phyloP scores from a whole-genome alignment of 345 rosid species.

The Eucalyptus pumila region DNA sequence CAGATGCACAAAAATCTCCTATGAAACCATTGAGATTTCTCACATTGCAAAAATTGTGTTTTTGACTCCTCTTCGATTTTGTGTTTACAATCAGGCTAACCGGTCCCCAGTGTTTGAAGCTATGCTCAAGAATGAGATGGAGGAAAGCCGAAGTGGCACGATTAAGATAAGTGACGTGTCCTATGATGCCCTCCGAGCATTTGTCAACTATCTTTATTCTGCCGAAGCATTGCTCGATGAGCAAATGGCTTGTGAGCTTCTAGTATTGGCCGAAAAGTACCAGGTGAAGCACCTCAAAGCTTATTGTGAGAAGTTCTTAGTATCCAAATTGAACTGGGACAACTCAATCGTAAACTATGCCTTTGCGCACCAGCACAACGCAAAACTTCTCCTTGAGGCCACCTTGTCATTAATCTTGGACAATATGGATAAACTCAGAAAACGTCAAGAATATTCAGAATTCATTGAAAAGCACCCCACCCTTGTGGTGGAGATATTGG shows the following conservation, averaged over 20 bases:
- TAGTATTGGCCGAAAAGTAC: constrained; percentile 78
- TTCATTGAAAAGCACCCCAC: constrained; percentile 73
- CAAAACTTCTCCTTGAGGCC: constrained; percentile 52
- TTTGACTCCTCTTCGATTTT: background rate
- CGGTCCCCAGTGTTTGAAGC: constrained; percentile 80
- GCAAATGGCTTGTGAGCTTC: constrained; percentile 69
- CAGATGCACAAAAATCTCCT: background rate
- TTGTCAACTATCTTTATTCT: constrained; percentile 41
- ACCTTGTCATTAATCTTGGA: constrained; percentile 53
- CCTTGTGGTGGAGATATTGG: constrained; percentile 68
- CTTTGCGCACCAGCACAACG: constrained; percentile 74
- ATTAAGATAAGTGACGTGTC: constrained; percentile 62
- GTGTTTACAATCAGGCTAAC: constrained; percentile 23
- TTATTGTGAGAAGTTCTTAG: constrained; percentile 64
- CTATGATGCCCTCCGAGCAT: constrained; percentile 49
- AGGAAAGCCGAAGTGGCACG: constrained; percentile 69
- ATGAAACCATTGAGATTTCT: background rate
- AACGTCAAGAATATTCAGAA: constrained; percentile 56
- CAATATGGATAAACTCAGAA: constrained; percentile 75
- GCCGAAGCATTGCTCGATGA: constrained; percentile 45
- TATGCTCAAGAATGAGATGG: constrained; percentile 85
- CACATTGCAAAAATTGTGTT: background rate
- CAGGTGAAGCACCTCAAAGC: constrained; percentile 71
- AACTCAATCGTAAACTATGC: constrained; percentile 65
- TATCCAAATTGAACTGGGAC: constrained; percentile 59